Evolutionary conservation across 75 land plant species (phyloP), one percentile per base, ranked within the genome.

Genomic region (Pinus tabuliformis): DNA sequence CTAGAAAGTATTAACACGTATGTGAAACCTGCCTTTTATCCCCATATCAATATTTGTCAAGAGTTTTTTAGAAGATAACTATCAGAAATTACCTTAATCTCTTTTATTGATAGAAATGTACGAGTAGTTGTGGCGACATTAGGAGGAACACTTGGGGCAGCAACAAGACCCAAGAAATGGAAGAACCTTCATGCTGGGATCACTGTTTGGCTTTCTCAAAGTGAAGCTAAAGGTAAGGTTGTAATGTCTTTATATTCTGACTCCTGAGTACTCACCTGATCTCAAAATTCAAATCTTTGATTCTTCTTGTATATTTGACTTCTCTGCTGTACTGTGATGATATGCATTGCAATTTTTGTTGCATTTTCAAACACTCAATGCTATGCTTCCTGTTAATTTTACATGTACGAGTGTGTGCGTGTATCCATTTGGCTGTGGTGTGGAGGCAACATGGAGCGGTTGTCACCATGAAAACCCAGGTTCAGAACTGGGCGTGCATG

Each of bases 81-180:
- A 5, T 12, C 24, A 66, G 60, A 20, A 16, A 36, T 68, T 45
- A 79, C 36, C 18, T 65, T 14, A 20, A 49, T 66, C 16, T 60
- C 13, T 45, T 49, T 21, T 57, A 28, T 77, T 37, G 77, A 59
- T 85, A 95, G 98, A 70, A 92, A 96, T 73, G 90, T 84, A 17
- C 88, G 99, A 3, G 70, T 90, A 72, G 95, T 89, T 75, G 91
- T 94, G 77, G 87, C 89, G 58, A 94, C 95, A 73, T 59, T 96
- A 79, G 98, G 99, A 76, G 99, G 90, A 61, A 26, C 45, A 15
- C 79, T 82, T 68, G 99, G 99, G 59, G 95, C 95, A 79, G 93
- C 95, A 56, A 73, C 83, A 59, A 82, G 87, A 72, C 13, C 81
- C 66, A 83, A 87, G 73, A 90, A 79, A 37, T 96, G 99, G 99